phyloP scores from a whole-genome alignment of 139 green algal species.

The Chlamydomonas schloesseri region DNA sequence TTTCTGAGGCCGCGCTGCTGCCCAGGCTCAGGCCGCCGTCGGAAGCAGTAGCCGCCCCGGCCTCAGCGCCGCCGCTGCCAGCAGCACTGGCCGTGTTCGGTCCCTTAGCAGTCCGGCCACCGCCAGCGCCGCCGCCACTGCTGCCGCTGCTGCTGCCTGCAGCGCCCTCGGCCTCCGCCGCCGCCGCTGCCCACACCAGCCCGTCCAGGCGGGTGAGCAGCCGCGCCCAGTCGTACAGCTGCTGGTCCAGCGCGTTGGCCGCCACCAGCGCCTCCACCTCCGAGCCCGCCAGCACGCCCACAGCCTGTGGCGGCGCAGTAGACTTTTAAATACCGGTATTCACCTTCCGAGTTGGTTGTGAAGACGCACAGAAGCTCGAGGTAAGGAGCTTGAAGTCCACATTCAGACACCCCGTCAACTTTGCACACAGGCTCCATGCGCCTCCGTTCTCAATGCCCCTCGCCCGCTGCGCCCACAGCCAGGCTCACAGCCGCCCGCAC shows the following conservation, averaged over 20 bases:
- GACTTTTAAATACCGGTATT: neutral
- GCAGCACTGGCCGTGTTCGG: too few relatives aligned
- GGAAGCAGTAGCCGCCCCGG: too few relatives aligned
- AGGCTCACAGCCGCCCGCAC: too few relatives aligned
- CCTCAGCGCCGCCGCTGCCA: too few relatives aligned
- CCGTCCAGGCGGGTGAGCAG: constrained; percentile 10
- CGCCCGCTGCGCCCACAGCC: too few relatives aligned
- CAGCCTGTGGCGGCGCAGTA: neutral
- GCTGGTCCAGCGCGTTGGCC: constrained; percentile 13
- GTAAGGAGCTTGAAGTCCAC: neutral
- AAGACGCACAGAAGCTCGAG: neutral
- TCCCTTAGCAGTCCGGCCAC: too few relatives aligned
- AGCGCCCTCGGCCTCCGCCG: neutral
- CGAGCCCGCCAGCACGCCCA: neutral
- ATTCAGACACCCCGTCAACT: neutral
- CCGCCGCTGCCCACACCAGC: constrained; percentile 20
- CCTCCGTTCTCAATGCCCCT: too few relatives aligned
- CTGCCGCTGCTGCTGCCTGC: too few relatives aligned
- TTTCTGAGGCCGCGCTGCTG: too few relatives aligned
- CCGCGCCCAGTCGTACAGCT: constrained; percentile 29
- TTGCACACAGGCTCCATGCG: too few relatives aligned
- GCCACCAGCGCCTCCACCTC: neutral
- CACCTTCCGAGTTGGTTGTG: neutral
- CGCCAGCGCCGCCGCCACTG: too few relatives aligned
- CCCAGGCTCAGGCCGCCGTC: too few relatives aligned